Evolutionary conservation across 78 protist species (phyloP), one percentile per base, ranked within the genome.

Genomic region (Cavenderia fasciculata): DNA sequence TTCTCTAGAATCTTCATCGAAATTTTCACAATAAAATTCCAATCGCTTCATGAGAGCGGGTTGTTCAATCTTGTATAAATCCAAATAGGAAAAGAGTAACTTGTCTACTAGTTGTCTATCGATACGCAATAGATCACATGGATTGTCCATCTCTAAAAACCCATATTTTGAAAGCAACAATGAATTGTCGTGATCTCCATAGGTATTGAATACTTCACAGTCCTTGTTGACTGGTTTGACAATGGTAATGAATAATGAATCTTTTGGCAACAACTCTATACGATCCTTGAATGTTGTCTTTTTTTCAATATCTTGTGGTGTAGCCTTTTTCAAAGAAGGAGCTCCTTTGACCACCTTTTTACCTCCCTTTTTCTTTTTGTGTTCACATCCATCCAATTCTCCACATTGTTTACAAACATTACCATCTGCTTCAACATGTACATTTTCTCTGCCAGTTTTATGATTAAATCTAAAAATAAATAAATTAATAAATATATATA

Each of bases 141-240:
- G 90, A 43, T 82, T 82, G 33, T 82, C 90, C 78, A 82, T 47
- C 36, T 82, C 90, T 25, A 82, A n/a, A 47, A 82, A 82, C 38
- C 90, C 90, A 68, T 82, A 82, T 57, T 82, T 82, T 43, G 79
- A 68, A 0, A 82, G n/a, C 12, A 82, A 46, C 10, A 68, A 34
- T 27, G 90, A 47, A 44, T 82, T 82, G 25, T 52, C 71, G 43
- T 82, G 90, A 21, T 82, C 90, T 5, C 90, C 90, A 63, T 82
- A 82, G 7, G 90, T 82, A 82, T 82, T 82, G 66, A 33, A 82
- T n/a, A 82, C 90, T 25, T 82, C 90, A 21, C 34, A 12, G 27
- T 41, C 59, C 0, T 25, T 34, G 2, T 7, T 31, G 33, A 65
- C 69, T 43, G 29, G 43, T 54, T 56, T 65, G 31, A 82, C 90